Evolutionary conservation across 2,329 filamentous ascomycete species (phyloP).

Genomic region (Apiospora marii): DNA sequence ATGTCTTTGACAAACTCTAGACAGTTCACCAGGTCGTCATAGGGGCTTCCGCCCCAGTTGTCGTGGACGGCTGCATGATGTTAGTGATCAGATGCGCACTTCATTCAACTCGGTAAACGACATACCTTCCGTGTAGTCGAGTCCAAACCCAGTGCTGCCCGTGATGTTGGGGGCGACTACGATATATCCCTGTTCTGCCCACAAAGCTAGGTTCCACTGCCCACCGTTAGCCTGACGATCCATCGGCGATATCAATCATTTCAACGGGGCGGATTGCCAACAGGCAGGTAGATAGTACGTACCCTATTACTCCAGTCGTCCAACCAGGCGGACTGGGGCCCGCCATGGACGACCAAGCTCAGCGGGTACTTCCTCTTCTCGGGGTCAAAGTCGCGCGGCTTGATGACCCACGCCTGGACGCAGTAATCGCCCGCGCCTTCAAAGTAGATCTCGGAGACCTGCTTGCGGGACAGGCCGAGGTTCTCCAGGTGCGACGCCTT

Average conservation of each 20-base stretch:
- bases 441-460: slow-evolving; percentile 51
- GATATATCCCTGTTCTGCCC: slow-evolving; percentile 68
- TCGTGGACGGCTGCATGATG: slow-evolving; percentile 52
- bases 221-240: neutral
- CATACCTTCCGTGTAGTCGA: slow-evolving; percentile 44
- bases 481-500: slow-evolving; percentile 41
- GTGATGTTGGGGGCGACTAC: slow-evolving; percentile 67
- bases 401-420: slow-evolving; percentile 50
- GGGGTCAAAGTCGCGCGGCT: slow-evolving; percentile 47
- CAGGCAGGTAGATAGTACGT: slow-evolving; percentile 26
- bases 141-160: slow-evolving; percentile 64
- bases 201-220: slow-evolving; percentile 62
- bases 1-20: slow-evolving; percentile 58
- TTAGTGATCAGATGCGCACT: slow-evolving; percentile 30
- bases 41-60: slow-evolving; percentile 62
- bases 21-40: slow-evolving; percentile 62
- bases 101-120: neutral
- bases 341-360: slow-evolving; percentile 48
- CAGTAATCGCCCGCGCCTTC: slow-evolving; percentile 45
- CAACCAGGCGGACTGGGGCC: slow-evolving; percentile 56
- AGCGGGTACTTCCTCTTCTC: slow-evolving; percentile 48
- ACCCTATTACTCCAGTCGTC: slow-evolving; percentile 59
- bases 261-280: neutral
- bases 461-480: slow-evolving; percentile 45
- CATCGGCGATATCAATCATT: neutral